Evolutionary conservation across 2,329 filamentous ascomycete species (phyloP).

Genomic region (Colletotrichum siamense): DNA sequence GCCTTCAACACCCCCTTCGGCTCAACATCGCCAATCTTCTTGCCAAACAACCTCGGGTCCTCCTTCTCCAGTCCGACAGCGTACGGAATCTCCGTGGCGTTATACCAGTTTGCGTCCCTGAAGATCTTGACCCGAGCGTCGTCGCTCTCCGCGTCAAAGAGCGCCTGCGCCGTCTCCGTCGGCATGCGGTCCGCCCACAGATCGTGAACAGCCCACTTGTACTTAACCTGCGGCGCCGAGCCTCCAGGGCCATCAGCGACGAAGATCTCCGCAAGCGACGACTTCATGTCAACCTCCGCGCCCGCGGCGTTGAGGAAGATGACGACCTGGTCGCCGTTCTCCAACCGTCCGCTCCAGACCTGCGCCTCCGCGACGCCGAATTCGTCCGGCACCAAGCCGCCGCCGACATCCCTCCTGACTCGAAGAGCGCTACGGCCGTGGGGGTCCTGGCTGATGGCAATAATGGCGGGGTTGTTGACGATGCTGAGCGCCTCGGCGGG

Average conservation of each 20-base stretch:
- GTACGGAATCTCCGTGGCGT: constrained; percentile 24
- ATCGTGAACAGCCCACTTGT: constrained; percentile 26
- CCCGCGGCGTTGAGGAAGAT: constrained; percentile 22
- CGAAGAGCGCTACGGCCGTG: constrained; percentile 31
- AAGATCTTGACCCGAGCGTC: constrained; percentile 1
- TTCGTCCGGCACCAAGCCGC: constrained; percentile 32
- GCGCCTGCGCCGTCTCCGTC: constrained; percentile 11
- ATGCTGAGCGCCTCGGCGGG: constrained; percentile 23
- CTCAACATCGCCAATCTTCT: constrained; percentile 23
- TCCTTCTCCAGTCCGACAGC: constrained; percentile 21
- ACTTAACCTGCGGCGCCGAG: constrained; percentile 22
- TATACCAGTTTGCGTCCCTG: constrained; percentile 22
- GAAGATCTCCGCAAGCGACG: constrained; percentile 26
- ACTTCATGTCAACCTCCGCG: constrained; percentile 18
- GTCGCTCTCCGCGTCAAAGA: constrained; percentile 12
- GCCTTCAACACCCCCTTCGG: constrained; percentile 17
- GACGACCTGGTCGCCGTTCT: constrained; percentile 25
- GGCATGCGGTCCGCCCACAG: constrained; percentile 26
- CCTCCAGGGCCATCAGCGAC: constrained; percentile 26
- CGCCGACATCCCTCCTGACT: constrained; percentile 35
- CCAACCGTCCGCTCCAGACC: constrained; percentile 31
- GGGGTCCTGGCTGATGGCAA: constrained; percentile 40
- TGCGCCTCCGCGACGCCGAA: constrained; percentile 31
- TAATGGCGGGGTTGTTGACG: constrained; percentile 27
- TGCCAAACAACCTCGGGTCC: constrained; percentile 25